phyloP scores from a whole-genome alignment of 495 filamentous ascomycete species.

The Penicillium egyptiacum region DNA sequence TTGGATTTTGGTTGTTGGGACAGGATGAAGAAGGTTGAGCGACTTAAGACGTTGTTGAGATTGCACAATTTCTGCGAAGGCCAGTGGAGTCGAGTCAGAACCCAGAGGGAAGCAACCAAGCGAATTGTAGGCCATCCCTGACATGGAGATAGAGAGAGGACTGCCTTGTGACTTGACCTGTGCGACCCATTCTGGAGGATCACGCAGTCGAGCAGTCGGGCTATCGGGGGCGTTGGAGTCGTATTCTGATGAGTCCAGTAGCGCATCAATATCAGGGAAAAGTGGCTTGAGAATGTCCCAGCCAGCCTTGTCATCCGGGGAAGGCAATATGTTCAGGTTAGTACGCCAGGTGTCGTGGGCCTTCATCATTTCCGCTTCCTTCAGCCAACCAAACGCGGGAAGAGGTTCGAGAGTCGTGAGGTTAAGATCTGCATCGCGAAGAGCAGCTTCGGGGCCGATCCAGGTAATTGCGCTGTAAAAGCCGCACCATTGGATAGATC shows the following conservation, averaged over 20 bases:
- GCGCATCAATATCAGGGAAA: conserved; percentile 30
- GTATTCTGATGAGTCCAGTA: conserved; percentile 31
- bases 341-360: conserved; percentile 52
- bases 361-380: conserved; percentile 51
- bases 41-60: conserved; percentile 50
- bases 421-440: conserved; percentile 41
- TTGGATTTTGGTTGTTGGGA: conserved; percentile 38
- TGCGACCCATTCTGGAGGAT: conserved; percentile 44
- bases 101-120: conserved; percentile 62
- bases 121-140: conserved; percentile 43
- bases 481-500: conserved; percentile 55
- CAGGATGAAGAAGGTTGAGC: conserved; percentile 47
- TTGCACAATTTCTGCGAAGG: conserved; percentile 51
- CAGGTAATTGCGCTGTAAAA: conserved; percentile 57
- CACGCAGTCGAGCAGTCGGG: conserved; percentile 23
- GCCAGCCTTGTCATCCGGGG: conserved; percentile 17
- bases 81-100: conserved; percentile 40
- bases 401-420: conserved; percentile 44
- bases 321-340: conserved; percentile 36
- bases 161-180: conserved; percentile 40
- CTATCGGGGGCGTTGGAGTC: conserved; percentile 10
- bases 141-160: conserved; percentile 51
- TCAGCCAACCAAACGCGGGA: conserved; percentile 58
- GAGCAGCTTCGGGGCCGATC: conserved; percentile 47
- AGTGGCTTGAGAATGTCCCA: conserved; percentile 31